Conservation (phyloP, 345 rosid species). For the Murraya koenigii region DNA sequence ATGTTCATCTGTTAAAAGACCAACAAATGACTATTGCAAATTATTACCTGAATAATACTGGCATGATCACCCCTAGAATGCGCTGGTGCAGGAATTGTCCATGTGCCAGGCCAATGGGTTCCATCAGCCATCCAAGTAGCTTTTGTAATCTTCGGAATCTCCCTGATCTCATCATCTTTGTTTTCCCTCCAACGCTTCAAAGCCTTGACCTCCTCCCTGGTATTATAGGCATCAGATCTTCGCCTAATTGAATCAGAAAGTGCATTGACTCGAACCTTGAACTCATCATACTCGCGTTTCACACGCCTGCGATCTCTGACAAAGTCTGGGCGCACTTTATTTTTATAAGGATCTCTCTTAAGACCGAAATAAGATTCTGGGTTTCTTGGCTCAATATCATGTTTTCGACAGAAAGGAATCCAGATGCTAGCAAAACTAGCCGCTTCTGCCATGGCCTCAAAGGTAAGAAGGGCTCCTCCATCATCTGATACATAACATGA, state of each 20-base stretch:
- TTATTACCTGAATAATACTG: constrained; percentile 65
- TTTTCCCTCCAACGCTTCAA: constrained; percentile 59
- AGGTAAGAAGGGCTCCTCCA: constrained; percentile 77
- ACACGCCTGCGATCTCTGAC: constrained; percentile 69
- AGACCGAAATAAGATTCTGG: constrained; percentile 78
- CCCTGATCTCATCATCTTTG: constrained; percentile 43
- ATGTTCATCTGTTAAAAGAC: background rate
- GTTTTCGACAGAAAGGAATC: constrained; percentile 93
- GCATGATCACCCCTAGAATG: constrained; percentile 80
- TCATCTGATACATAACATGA: constrained; percentile 85
- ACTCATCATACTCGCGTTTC: constrained; percentile 78
- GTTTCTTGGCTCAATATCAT: constrained; percentile 68
- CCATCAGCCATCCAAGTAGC: constrained; percentile 92
- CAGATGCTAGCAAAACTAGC: constrained; percentile 77
- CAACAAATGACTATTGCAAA: background rate
- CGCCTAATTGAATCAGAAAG: constrained; percentile 66
- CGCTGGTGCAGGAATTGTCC: constrained; percentile 56
- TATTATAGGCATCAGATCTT: constrained; percentile 74
- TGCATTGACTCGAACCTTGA: constrained; percentile 69
- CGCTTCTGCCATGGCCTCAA: constrained; percentile 94
- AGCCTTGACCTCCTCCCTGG: constrained; percentile 66
- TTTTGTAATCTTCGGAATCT: constrained; percentile 56
- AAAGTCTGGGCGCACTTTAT: constrained; percentile 64
- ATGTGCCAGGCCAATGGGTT: constrained; percentile 83
- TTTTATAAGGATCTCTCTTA: constrained; percentile 75